Evolutionary conservation across 768 basidiomycete species (phyloP), one percentile per base, ranked within the genome.

Genomic region (Phaeotremella skinneri): DNA sequence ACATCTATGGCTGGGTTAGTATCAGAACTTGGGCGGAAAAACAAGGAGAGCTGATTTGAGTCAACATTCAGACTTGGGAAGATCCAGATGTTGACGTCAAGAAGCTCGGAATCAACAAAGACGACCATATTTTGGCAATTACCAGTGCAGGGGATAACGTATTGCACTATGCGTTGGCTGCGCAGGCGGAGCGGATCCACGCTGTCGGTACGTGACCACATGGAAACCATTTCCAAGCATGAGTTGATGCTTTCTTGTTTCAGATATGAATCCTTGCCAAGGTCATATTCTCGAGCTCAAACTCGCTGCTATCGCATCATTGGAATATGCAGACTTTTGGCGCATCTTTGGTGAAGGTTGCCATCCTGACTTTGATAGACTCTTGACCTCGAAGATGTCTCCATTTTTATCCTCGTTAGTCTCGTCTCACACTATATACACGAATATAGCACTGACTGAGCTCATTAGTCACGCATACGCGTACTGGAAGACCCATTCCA

Each of bases 101-200:
- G 62, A 80, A 83, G 66, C 78, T 90, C 4, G 69, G 84, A 16
- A 74, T 89, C 56, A 81, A 82, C 20, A 74, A 77, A 32, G 80
- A 85, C 13, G 88, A 90, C 76, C 81, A 83, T 0, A 81, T 89
- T 70, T 80, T 89, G 13, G 84, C 85, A 17, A 88, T 90, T 66
- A 89, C 87, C 1, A 85, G 84, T 51, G 88, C 87, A 2, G 88
- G 88, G 0, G 88, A 89, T 74, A 90, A 90, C 71, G 86, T 87
- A 2, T 78, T 90, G 32, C 87, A 89, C 70, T 90, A 90, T 62
- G 87, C 87, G 6, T 84, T 87, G 56, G 81, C 80, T n/a, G 84
- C 83, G 1, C 73, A 80, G 29, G 86, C 86, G 2, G 79, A 82
- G 55, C 79, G 70, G 41, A 84, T 87, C 27, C 86, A 87, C 58